phyloP scores from a whole-genome alignment of 257 asterid species.

The Solanum raphanifolium region DNA sequence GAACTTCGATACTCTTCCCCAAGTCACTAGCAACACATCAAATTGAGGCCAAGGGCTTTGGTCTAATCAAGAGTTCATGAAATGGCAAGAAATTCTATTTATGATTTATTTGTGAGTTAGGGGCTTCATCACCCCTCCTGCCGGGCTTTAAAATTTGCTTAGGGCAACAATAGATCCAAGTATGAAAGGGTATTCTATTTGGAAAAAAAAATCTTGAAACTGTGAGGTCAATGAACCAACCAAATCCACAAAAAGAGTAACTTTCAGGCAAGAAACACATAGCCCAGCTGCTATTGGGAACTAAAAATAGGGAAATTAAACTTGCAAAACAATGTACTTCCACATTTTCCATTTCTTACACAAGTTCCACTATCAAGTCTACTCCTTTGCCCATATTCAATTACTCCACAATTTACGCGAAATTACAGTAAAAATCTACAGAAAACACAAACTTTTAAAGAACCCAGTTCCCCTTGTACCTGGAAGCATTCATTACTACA shows the following conservation, averaged over 20 bases:
- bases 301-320: neutral
- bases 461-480: neutral
- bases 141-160: neutral
- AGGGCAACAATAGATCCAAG: neutral
- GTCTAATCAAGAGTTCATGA: neutral
- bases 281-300: neutral
- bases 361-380: neutral
- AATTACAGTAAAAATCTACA: neutral
- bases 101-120: neutral
- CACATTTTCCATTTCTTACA: neutral
- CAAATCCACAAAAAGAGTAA: neutral
- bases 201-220: neutral
- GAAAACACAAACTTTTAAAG: neutral
- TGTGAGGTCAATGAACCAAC: neutral
- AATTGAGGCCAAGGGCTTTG: neutral
- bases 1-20: neutral
- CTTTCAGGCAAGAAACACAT: neutral
- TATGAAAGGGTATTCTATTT: neutral
- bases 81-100: neutral
- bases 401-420: neutral
- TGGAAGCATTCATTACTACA: neutral
- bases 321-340: neutral
- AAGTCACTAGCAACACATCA: neutral
- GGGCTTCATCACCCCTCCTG: neutral
- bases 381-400: neutral